These are phyloP conservation scores for Lipomyces mesembrius DNA, from an alignment of 805 yeast species.

Conservation along the genomic window DNA sequence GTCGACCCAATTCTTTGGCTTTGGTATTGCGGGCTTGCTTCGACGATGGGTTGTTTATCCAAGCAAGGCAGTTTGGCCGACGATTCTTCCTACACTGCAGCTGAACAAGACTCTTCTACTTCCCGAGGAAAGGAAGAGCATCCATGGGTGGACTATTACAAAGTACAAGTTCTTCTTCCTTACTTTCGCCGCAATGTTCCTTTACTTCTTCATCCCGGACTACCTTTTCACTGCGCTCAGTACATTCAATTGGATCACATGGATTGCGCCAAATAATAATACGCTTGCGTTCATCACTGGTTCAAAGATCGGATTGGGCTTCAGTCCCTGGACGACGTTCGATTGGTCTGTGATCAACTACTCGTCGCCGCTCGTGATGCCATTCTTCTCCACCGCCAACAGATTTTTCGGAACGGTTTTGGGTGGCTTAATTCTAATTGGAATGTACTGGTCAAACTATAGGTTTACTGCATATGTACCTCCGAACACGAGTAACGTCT, in stretches of 20 bases:
- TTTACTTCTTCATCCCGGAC: conserved; percentile 72
- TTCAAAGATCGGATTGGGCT: conserved; percentile 58
- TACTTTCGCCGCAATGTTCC: conserved; percentile 51
- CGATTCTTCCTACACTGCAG: conserved; percentile 54
- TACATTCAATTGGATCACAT: conserved; percentile 62
- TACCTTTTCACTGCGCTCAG: conserved; percentile 64
- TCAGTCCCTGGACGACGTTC: conserved; percentile 46
- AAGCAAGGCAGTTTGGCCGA: conserved; percentile 64
- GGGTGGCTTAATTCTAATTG: conserved; percentile 43
- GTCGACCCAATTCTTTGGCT: conserved; percentile 65
- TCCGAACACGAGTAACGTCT: conserved; percentile 50
- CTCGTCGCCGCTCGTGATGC: conserved; percentile 48
- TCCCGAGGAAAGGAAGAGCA: conserved; percentile 50
- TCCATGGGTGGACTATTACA: conserved; percentile 64
- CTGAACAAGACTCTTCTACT: conserved; percentile 45
- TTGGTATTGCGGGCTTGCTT: conserved; percentile 68
- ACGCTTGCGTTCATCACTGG: conserved; percentile 63
- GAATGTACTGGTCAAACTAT: conserved; percentile 53
- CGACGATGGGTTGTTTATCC: conserved; percentile 63
- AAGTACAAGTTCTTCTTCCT: conserved; percentile 56
- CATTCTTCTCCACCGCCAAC: conserved; percentile 50
- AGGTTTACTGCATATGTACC: conserved; percentile 58
- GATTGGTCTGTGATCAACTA: conserved; percentile 50
- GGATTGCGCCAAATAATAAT: conserved; percentile 48
- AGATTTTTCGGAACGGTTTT: conserved; percentile 48